phyloP scores from a whole-genome alignment of 1,139 yeast genomes.

The Sugiyamaella castrensis region DNA sequence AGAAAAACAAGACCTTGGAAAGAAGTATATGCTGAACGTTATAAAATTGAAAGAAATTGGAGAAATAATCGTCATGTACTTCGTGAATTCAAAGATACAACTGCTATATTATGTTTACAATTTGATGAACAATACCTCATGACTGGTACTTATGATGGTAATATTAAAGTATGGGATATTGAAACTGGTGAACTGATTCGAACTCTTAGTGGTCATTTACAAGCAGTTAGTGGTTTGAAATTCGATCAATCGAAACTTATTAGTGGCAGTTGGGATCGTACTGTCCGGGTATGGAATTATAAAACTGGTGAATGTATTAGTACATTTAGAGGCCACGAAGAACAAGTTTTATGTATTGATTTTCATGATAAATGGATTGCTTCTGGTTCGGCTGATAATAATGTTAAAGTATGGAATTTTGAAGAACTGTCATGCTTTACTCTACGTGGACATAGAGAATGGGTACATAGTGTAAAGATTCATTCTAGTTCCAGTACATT shows the following conservation, averaged over 20 bases:
- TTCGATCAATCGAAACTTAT: slow-evolving; percentile 87
- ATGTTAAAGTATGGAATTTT: slow-evolving; percentile 95
- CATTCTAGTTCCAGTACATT: slow-evolving; percentile 76
- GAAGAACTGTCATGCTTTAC: slow-evolving; percentile 90
- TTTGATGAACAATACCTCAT: slow-evolving; percentile 73
- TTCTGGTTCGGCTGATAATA: slow-evolving; percentile 88
- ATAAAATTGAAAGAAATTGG: slow-evolving; percentile 91
- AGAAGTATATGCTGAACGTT: slow-evolving; percentile 87
- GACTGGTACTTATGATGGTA: slow-evolving; percentile 89
- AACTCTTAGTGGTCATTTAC: slow-evolving; percentile 76
- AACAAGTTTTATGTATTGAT: slow-evolving; percentile 78
- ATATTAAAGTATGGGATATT: slow-evolving; percentile 86
- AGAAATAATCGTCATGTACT: slow-evolving; percentile 70
- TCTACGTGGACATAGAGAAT: slow-evolving; percentile 85
- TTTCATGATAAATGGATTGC: slow-evolving; percentile 79
- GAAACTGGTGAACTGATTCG: slow-evolving; percentile 74
- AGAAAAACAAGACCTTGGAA: slow-evolving; percentile 82
- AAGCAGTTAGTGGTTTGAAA: slow-evolving; percentile 77
- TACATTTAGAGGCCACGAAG: slow-evolving; percentile 89
- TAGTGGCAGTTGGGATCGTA: slow-evolving; percentile 87
- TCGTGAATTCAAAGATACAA: slow-evolving; percentile 78
- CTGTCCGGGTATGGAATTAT: slow-evolving; percentile 94
- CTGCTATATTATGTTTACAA: slow-evolving; percentile 82
- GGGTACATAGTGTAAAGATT: slow-evolving; percentile 87
- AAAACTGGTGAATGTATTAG: slow-evolving; percentile 92